Base-by-base conservation (phyloP, 257 asterid genomes). In the Thymus mandschuricus region DNA sequence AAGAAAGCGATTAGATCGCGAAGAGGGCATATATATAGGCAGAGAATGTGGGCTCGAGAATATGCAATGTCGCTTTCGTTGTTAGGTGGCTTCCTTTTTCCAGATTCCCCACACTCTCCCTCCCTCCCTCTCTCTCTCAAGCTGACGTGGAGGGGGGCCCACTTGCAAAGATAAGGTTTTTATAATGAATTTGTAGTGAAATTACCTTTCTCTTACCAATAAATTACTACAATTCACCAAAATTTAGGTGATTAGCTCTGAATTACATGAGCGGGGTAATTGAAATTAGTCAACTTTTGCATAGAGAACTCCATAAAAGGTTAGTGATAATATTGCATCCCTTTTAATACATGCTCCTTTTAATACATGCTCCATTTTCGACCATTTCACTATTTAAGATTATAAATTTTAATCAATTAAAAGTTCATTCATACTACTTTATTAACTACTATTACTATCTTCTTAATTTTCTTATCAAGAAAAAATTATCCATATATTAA, bases 1-100 rank as follows among this genome's bases (percentile, higher is more conserved):
- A 78, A 76, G 89, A 81, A 81, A 63, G 76, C 0, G 0, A 1
- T 0, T 1, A 0, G 1, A 6, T 1, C 3, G 35, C 64, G 71
- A n/a, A 72, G 85, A 70, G 77, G 80, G 80, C 74, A 50, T 41
- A 45, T 81, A 83, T 83, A 52, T 73, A 81, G 82, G 71, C 66
- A 30, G 46, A 49, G 40, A 50, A 64, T 31, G 74, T 48, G 78
- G 81, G 79, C 71, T 66, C 67, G 52, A 68, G 73, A 70, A 76
- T 60, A 44, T 73, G 74, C 74, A 70, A 64, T 52, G 78, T 80
- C 78, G 30, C 65, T 83, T 77, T 77, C 78, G 66, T 59, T 55
- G 69, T 74, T 80, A 52, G 87, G 82, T 80, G 72, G 78, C 79
- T 52, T 66, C 64, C 57, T 33, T 56, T 64, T 71, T 69, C 60